Percentiles rank a stretch among this genome's conserved stretches.
These are phyloP conservation scores for Amphichorda felina DNA, from an alignment of 2,329 filamentous ascomycete genomes.

Conservation along the genomic window DNA sequence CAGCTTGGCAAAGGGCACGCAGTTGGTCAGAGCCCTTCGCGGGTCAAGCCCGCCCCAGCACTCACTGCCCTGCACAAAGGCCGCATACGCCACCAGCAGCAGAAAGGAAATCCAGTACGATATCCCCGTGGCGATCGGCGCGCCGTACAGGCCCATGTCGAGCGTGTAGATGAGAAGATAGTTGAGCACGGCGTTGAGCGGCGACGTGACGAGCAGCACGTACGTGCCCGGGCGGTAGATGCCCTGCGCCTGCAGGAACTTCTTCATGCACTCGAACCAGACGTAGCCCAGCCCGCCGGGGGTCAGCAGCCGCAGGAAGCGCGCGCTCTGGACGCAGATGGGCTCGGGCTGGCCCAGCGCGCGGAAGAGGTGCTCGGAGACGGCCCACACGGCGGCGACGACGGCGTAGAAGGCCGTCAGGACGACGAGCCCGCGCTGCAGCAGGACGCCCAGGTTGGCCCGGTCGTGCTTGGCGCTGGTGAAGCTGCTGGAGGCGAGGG, in stretches of 20 bases:
- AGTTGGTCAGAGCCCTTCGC: constrained; percentile 50
- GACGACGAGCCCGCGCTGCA: constrained; percentile 67
- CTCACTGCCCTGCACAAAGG: constrained; percentile 56
- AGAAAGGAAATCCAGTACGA: constrained; percentile 79
- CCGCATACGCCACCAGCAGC: constrained; percentile 61
- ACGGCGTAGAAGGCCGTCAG: constrained; percentile 61
- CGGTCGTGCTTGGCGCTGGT: constrained; percentile 73
- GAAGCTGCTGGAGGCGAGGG: constrained; percentile 70
- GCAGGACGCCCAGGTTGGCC: constrained; percentile 63
- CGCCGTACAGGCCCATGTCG: constrained; percentile 61
- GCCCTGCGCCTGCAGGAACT: constrained; percentile 79
- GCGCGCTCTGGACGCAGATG: constrained; percentile 61
- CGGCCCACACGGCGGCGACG: constrained; percentile 62
- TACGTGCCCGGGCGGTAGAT: constrained; percentile 78
- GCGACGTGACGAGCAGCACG: constrained; percentile 71
- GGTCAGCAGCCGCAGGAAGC: constrained; percentile 61
- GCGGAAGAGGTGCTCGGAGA: constrained; percentile 62
- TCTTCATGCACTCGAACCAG: constrained; percentile 79
- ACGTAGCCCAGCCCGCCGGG: constrained; percentile 79
- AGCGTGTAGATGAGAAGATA: constrained; percentile 67
- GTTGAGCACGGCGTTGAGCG: constrained; percentile 70
- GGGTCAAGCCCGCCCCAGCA: constrained; percentile 69
- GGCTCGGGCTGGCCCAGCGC: constrained; percentile 67
- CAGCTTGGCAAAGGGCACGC: constrained; percentile 60
- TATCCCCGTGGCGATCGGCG: constrained; percentile 70